These are phyloP conservation scores for Pythium sp. DNA, from an alignment of 352 stramenopile species.

Conservation along the genomic window DNA sequence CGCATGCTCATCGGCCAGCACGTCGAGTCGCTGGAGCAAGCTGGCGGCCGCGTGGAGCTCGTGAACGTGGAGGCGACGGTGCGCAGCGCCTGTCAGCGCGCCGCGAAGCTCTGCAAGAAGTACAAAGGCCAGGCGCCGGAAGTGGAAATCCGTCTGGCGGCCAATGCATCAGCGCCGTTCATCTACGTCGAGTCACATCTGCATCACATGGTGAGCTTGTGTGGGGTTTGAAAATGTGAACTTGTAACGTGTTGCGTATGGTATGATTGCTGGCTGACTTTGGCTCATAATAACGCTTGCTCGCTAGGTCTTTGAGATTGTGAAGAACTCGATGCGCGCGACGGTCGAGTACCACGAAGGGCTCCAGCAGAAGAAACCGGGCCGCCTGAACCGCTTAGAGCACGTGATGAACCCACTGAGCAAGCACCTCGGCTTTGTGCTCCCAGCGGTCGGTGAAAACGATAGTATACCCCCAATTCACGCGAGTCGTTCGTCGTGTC, in stretches of 20 bases:
- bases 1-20: constrained; percentile 97
- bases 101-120: constrained; percentile 46
- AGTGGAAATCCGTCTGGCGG: constrained; percentile 52
- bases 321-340: constrained; percentile 99
- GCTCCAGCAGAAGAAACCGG: constrained; percentile 29
- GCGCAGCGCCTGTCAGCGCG: constrained; percentile 48
- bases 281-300: background rate
- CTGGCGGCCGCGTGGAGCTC: constrained; percentile 69
- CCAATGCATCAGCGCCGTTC: constrained; percentile 55
- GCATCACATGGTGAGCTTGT: constrained; percentile 74
- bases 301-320: constrained; percentile 86
- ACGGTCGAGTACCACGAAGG: constrained; percentile 94
- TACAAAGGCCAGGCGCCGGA: constrained; percentile 56
- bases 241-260: background rate
- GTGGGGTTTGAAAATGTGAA: too few species aligned
- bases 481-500: background rate
- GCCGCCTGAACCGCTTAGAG: constrained; percentile 49
- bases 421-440: constrained; percentile 64
- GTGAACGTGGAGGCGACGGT: constrained; percentile 71
- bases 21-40: constrained; percentile 58
- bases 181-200: constrained; percentile 83
- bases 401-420: constrained; percentile 71
- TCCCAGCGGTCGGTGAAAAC: constrained; percentile 26
- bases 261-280: background rate
- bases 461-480: too few species aligned